These are phyloP conservation scores for Alternaria sp. DNA, from an alignment of 2,329 filamentous ascomycete genomes.

Conservation along the genomic window DNA sequence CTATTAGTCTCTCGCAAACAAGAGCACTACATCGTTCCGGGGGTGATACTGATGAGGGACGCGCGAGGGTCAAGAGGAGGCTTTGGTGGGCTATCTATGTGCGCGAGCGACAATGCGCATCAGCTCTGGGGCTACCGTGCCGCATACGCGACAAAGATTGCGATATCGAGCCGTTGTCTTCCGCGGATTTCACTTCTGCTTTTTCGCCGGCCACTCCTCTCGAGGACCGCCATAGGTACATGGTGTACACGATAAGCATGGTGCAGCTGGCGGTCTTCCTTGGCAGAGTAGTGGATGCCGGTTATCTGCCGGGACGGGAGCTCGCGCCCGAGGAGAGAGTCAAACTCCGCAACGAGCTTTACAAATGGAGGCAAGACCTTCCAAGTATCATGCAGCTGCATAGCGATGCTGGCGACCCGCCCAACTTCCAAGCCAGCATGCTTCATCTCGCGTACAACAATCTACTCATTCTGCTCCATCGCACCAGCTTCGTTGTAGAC, in stretches of 20 bases:
- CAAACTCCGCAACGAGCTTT: constrained; percentile 42
- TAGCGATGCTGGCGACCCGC: constrained; percentile 34
- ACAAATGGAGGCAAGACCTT: constrained; percentile 50
- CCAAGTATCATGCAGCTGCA: constrained; percentile 46
- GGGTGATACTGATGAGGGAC: constrained; percentile 28
- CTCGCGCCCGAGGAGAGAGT: constrained; percentile 23
- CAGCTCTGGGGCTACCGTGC: constrained; percentile 55
- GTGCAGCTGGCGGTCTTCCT: constrained; percentile 48
- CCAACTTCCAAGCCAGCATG: constrained; percentile 47
- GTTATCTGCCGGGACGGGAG: constrained; percentile 35
- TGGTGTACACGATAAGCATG: constrained; percentile 49
- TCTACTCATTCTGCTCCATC: constrained; percentile 54
- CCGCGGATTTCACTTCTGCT: constrained; percentile 48
- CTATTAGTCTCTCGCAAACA: constrained; percentile 60
- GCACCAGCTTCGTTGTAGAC: constrained; percentile 51
- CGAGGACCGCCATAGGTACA: constrained; percentile 39
- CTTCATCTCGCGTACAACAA: constrained; percentile 58
- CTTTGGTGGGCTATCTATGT: constrained; percentile 64
- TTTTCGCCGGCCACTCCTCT: constrained; percentile 29
- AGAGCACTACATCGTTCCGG: constrained; percentile 52
- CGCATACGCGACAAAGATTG: constrained; percentile 59
- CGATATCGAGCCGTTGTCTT: constrained; percentile 51
- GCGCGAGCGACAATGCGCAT: constrained; percentile 56
- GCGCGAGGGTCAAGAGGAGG: constrained; percentile 52
- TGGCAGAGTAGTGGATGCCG: constrained; percentile 49